phyloP scores from a whole-genome alignment of 495 filamentous ascomycete genomes.

The Penicillium steckii region DNA sequence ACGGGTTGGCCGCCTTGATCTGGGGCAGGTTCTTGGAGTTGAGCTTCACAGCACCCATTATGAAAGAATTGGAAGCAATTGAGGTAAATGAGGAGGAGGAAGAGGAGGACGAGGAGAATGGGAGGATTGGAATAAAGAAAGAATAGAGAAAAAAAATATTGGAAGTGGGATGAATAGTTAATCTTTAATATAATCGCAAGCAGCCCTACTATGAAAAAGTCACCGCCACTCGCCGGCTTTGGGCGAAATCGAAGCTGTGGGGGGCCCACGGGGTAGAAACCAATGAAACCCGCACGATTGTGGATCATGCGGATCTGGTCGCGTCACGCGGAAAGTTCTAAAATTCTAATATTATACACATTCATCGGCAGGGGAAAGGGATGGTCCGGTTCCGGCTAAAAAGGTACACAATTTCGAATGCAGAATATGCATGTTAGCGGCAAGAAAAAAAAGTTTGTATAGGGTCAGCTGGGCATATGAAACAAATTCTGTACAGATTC shows the following conservation, averaged over 20 bases:
- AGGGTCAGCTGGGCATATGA: neutral
- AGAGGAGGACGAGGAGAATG: no score
- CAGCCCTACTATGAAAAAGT: neutral
- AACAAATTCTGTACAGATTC: neutral
- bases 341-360: neutral
- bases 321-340: constrained; percentile 1
- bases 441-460: no score
- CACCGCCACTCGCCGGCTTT: constrained; percentile 1
- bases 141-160: neutral
- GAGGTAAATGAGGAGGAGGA: neutral
- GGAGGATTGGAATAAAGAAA: neutral
- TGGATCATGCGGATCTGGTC: neutral
- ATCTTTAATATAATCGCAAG: neutral
- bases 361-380: neutral
- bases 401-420: neutral
- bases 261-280: neutral
- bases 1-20: constrained; percentile 28
- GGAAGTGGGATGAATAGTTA: neutral
- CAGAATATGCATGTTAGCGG: neutral
- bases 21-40: constrained; percentile 38
- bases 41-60: constrained; percentile 43
- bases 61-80: constrained; percentile 10
- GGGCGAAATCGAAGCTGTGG: neutral
- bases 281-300: neutral
- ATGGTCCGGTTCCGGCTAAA: neutral